Base-by-base conservation (phyloP, 192 early-diverging fungal species). In the Mortierella hygrophila region DNA sequence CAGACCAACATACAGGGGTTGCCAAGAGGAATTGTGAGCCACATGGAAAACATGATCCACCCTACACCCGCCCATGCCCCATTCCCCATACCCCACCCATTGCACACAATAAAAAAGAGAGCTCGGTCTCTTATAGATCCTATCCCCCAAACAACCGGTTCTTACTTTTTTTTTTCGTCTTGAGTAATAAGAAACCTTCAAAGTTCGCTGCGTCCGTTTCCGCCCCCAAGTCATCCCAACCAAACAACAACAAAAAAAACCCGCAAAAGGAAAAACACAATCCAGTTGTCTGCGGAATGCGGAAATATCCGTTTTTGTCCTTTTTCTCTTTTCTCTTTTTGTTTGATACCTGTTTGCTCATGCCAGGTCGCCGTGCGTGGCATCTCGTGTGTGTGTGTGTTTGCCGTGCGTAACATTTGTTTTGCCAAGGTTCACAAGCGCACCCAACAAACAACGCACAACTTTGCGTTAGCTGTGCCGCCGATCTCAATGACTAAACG, bases 221-320 rank as follows among this genome's bases (percentile, higher is more conserved):
- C 10, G 44, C 44, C 13, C 11, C 44, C 13, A 11, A 7, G 65
- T 26, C 65, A 68, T 8, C 15, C 35, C 18, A 35, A 35, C 20
- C 32, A 20, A 70, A n/a, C 42, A 47, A 44, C 37, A 70, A 70
- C n/a, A 18, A 40, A 40, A 35, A 35, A 40, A 40, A 32, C 42
- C 72, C 46, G 26, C 42, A 73, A 73, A 73, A 73, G 72, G 72
- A 73, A 73, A 73, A 47, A 73, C 26, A 46, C 21, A 35, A 73
- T 73, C 72, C 72, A 47, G 32, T 73, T 42, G 60, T 63, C 60
- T 32, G 60, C 60, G 60, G 60, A 63, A 63, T 13, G 26, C 26
- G 60, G 60, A 63, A 63, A 63, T 63, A 63, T 63, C 60, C 26
- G 23, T n/a, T 57, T 57, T 57, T n/a, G 54, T 29, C n/a, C n/a